Conservation (phyloP, 2,329 filamentous ascomycete genomes). For the Domatiomyces catenatus region DNA sequence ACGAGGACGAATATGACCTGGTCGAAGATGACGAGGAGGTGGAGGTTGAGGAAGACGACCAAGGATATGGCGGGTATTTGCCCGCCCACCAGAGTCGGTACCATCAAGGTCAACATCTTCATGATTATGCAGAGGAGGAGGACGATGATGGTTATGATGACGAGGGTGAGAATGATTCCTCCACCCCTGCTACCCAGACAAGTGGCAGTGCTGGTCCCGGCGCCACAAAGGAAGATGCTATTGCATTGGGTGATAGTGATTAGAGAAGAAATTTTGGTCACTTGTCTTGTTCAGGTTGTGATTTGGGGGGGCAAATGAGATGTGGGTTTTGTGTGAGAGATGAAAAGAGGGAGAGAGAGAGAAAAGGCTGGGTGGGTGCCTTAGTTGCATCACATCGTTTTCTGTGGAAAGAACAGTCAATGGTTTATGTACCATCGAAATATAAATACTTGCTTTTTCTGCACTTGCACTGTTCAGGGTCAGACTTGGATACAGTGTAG, state of each 20-base stretch:
- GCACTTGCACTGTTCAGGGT: no score
- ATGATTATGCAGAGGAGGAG: conserved; percentile 2
- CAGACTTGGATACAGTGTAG: no score
- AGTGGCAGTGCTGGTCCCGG: conserved; percentile 12
- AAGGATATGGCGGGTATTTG: background rate
- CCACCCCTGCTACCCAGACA: conserved; percentile 7
- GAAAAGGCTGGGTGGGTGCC: no score
- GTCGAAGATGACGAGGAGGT: conserved; percentile 1
- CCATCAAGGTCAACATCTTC: background rate
- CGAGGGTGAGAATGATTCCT: conserved; percentile 2
- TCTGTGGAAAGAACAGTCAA: no score
- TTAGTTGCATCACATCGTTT: no score
- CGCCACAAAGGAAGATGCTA: conserved; percentile 13
- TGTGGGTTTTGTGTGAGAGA: no score
- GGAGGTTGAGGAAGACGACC: conserved; percentile 1
- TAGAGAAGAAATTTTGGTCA: background rate
- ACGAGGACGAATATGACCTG: background rate
- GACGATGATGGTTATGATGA: conserved; percentile 1
- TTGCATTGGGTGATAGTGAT: conserved; percentile 17
- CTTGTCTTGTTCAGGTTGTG: background rate
- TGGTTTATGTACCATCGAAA: no score
- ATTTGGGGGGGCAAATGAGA: background rate
- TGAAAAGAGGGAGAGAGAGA: no score
- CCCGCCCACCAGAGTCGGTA: background rate
- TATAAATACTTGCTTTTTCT: no score